Evolutionary conservation across 2,329 filamentous ascomycete genomes (phyloP), one percentile per base, ranked within the genome.

Genomic region (Alternaria triticimaculans): DNA sequence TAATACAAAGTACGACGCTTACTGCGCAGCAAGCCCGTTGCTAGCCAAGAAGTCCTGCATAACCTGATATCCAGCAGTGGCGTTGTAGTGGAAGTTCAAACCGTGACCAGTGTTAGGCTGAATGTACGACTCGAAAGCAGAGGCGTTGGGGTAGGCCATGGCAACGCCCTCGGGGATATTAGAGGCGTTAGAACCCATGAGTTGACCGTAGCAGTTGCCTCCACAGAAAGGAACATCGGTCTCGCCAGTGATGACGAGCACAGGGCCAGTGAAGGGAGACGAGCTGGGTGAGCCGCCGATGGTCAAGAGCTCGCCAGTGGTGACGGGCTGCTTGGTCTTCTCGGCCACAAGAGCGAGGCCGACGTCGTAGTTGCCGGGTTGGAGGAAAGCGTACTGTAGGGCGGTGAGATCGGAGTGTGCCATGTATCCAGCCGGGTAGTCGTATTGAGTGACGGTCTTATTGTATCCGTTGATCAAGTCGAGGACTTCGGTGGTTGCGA

Each of bases 221-320:
- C 88, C 89, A 63, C 89, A 91, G 76, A 88, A 90, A 6, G 86
- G 84, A 53, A 89, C 85, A 33, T 80, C 77, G 28, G 70, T 60
- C 28, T 74, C 66, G 15, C 88, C 88, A 30, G 87, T 89, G 62
- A 90, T 82, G 54, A 90, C 82, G 49, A 88, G 76, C 0, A 88
- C 87, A 0, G 88, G 87, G 0, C 87, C 88, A 2, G 72, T 77
- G 70, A 87, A 88, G 0, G 73, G 64, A 57, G 78, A 79, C 7
- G 44, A 63, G 64, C 68, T 66, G 0, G 78, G 80, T 2, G 80
- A 75, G 14, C 74, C 79, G 5, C 81, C 84, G 6, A 89, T 75
- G 1, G 87, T 90, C 45, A 90, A 74, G 2, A 90, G 72, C 75
- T 90, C 88, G 23, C 87, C 89, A 0, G 84, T 70, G 0, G 88